Evolutionary conservation across 1,284 basidiomycete species (phyloP), one percentile per base, ranked within the genome.

Genomic region (Naganishia albida): DNA sequence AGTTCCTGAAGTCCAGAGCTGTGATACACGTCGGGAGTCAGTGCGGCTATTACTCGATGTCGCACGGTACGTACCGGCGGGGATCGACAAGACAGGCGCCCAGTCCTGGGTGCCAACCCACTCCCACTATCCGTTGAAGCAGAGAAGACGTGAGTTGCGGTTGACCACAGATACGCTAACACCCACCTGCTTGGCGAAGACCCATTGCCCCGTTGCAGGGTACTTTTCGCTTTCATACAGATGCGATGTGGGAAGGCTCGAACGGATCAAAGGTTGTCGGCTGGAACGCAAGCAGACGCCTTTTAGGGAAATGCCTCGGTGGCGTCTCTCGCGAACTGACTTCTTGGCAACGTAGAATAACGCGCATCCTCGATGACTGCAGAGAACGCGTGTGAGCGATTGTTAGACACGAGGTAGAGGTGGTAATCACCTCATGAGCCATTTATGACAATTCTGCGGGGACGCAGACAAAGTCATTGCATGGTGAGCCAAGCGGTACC

Each of bases 231-330:
- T 82, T 46, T 81, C 75, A 72, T 93, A 93, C 3, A 76, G 75
- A 49, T 81, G 78, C 1, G 87, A 85, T 0, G 90, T 93, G 1
- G 92, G 91, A 55, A 93, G 82, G 0, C 89, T 82, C 0, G 88
- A 83, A 67, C 84, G 86, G 67, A 93, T 86, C 16, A 92, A 74
- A 68, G 87, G 83, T 72, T 93, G 91, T 72, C 93, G 93, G n/a
- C 75, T 74, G 18, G 38, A 48, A 34, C 34, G n/a, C 34, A 34
- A 10, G 34, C 34, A 34, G 6, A 34, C 6, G 34, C 34, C 6
- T 34, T 4, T 34, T 12, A 46, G 12, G 42, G 23, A 28, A 51
- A 34, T 26, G 46, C 3, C 13, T 13, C 4, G 25, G 6, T 7
- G 3, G 25, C 10, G 46, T 26, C n/a, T 55, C 7, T 25, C 38